phyloP scores from a whole-genome alignment of 257 asterid genomes.

The Paraleonurus japonicus region DNA sequence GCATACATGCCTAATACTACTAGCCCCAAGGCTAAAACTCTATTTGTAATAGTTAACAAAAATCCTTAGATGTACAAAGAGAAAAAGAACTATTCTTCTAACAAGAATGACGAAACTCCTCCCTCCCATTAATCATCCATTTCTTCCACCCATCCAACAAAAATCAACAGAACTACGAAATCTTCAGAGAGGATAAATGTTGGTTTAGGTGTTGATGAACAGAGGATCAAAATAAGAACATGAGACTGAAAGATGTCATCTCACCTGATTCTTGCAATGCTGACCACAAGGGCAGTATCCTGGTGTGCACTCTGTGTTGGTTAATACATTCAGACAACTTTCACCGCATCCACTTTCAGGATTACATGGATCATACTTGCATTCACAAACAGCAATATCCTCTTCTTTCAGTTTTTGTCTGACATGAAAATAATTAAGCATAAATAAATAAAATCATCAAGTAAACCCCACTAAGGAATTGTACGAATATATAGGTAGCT shows the following conservation, averaged over 20 bases:
- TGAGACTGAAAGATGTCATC: conserved; percentile 8
- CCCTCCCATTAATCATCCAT: not conserved
- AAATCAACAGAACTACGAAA: not conserved
- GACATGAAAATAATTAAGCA: conserved; percentile 1
- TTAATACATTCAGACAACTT: conserved; percentile 78
- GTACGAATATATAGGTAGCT: not conserved
- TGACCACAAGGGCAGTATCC: conserved; percentile 76
- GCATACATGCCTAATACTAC: no score
- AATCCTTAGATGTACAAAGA: not conserved
- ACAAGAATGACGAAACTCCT: not conserved
- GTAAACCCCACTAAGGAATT: conserved; percentile 15
- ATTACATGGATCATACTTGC: conserved; percentile 58
- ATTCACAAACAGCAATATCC: conserved; percentile 76
- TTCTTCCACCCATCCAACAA: conserved; percentile 1
- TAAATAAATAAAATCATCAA: not conserved
- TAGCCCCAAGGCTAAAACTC: not conserved
- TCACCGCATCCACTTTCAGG: conserved; percentile 93
- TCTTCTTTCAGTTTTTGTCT: conserved; percentile 74
- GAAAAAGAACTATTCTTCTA: not conserved
- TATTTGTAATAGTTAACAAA: not conserved
- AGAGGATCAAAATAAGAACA: conserved; percentile 7
- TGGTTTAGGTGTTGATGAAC: conserved; percentile 3
- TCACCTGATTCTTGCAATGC: conserved; percentile 82
- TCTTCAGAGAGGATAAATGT: not conserved
- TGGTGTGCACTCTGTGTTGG: conserved; percentile 91